These are phyloP conservation scores for Penicillium cosmopolitanum DNA, from an alignment of 495 filamentous ascomycete species.

Conservation along the genomic window DNA sequence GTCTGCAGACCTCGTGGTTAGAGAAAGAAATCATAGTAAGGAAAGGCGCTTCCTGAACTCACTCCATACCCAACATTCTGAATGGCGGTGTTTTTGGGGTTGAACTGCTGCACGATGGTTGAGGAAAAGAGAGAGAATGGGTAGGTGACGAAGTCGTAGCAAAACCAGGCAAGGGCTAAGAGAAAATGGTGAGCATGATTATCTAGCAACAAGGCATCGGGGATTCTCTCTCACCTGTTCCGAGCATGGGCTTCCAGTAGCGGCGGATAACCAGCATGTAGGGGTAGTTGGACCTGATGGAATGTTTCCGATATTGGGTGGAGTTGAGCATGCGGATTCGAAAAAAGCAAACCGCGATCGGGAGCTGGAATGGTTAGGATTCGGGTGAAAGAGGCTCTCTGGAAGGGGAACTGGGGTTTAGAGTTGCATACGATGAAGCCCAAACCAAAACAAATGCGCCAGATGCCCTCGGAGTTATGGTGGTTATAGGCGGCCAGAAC, in stretches of 20 bases:
- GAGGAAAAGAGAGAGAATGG: slow-evolving; percentile 46
- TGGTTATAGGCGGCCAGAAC: slow-evolving; percentile 35
- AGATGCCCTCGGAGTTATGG: slow-evolving; percentile 31
- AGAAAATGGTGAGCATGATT: background rate
- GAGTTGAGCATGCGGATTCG: slow-evolving; percentile 43
- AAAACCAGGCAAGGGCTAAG: slow-evolving; percentile 41
- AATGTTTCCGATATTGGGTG: slow-evolving; percentile 39
- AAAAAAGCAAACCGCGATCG: slow-evolving; percentile 41
- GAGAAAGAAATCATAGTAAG: background rate
- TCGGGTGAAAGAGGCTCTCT: too few relatives aligned
- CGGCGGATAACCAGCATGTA: slow-evolving; percentile 38
- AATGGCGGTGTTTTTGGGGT: slow-evolving; percentile 42
- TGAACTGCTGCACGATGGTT: slow-evolving; percentile 39
- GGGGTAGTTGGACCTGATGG: slow-evolving; percentile 40
- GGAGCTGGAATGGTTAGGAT: slow-evolving; percentile 23
- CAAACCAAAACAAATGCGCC: slow-evolving; percentile 40
- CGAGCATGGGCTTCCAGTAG: slow-evolving; percentile 47
- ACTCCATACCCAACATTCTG: slow-evolving; percentile 50
- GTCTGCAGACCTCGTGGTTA: slow-evolving; percentile 23
- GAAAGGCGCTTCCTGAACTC: background rate
- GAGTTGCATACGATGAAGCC: slow-evolving; percentile 32
- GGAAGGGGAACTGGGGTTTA: too few relatives aligned
- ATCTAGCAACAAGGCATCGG: background rate
- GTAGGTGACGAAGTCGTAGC: slow-evolving; percentile 48
- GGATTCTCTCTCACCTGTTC: slow-evolving; percentile 33